Percentiles rank a stretch among this genome's conserved stretches.
Evolutionary conservation across 805 yeast species (phyloP).

Genomic region (Yamadazyma sp.): DNA sequence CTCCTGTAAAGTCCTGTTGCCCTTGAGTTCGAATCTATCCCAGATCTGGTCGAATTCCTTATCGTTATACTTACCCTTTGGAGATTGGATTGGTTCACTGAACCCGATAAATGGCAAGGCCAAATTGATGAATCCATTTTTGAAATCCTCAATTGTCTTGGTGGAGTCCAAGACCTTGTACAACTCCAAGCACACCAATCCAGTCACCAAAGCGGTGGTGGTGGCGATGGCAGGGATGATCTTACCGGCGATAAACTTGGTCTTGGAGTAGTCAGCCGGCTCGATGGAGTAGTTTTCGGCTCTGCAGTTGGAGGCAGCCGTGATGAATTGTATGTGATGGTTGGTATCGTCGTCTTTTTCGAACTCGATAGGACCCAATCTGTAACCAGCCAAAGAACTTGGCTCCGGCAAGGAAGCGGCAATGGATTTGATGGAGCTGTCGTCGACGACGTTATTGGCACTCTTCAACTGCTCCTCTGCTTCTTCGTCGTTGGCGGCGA

Average conservation of each 20-base stretch:
- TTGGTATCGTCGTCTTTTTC: slow-evolving; percentile 98
- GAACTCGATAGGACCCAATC: slow-evolving; percentile 86
- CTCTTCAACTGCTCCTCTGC: slow-evolving; percentile 74
- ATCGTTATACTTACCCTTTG: slow-evolving; percentile 75
- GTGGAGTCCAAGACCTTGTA: slow-evolving; percentile 92
- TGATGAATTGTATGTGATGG: slow-evolving; percentile 93
- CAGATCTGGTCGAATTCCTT: slow-evolving; percentile 85
- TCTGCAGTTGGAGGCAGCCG: slow-evolving; percentile 94
- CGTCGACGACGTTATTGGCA: slow-evolving; percentile 46
- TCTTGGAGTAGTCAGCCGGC: slow-evolving; percentile 82
- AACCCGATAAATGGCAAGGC: slow-evolving; percentile 92
- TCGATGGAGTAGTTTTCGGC: slow-evolving; percentile 90
- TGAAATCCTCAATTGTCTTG: slow-evolving; percentile 43
- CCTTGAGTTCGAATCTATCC: slow-evolving; percentile 87
- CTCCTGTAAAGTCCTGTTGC: slow-evolving; percentile 73
- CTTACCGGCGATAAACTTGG: slow-evolving; percentile 97
- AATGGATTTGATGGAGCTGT: slow-evolving; percentile 63
- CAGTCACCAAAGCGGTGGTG: slow-evolving; percentile 97
- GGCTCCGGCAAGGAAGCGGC: slow-evolving; percentile 87
- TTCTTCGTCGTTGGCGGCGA: slow-evolving; percentile 83
- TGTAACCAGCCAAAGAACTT: slow-evolving; percentile 81
- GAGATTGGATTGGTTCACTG: slow-evolving; percentile 90
- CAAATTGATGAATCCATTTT: slow-evolving; percentile 19
- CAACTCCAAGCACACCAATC: slow-evolving; percentile 86
- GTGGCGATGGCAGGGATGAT: slow-evolving; percentile 99